A percentile compares a stretch with the other conserved stretches of the same genome.
phyloP scores from a whole-genome alignment of 2,329 filamentous ascomycete genomes.

The Emmonsia crescens region DNA sequence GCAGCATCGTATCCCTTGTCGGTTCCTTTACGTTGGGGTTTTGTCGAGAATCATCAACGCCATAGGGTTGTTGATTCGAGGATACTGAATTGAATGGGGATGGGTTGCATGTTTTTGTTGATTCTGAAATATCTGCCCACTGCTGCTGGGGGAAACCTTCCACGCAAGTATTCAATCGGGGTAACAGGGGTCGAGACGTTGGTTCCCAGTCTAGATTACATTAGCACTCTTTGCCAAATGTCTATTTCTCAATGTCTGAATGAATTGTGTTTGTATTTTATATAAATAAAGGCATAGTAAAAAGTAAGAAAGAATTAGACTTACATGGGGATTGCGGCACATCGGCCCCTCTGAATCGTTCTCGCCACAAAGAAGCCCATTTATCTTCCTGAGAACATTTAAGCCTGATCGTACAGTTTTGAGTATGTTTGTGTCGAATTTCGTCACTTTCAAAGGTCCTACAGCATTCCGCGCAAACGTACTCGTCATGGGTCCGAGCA shows the following conservation, averaged over 20 bases:
- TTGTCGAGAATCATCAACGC: background rate
- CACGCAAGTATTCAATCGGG: background rate
- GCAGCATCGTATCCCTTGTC: background rate
- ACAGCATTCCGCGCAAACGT: conserved; percentile 1
- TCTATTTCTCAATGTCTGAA: background rate
- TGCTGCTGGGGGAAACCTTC: background rate
- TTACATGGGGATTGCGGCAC: background rate
- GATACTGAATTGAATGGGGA: background rate
- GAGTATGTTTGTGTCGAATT: background rate
- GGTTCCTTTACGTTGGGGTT: no score
- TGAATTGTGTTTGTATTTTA: background rate
- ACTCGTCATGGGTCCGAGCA: background rate
- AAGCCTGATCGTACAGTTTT: background rate
- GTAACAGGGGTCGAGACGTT: background rate
- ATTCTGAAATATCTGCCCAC: background rate
- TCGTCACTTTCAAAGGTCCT: background rate
- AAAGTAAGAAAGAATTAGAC: background rate
- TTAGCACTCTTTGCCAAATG: background rate
- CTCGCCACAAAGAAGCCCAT: conserved; percentile 3
- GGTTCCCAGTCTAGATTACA: background rate
- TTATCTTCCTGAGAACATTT: background rate
- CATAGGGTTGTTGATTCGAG: background rate
- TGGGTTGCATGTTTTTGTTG: background rate
- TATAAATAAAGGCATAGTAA: background rate
- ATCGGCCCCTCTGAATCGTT: background rate